Base-by-base conservation (phyloP, 345 rosid species). In the Pseudoturritis turrita region DNA sequence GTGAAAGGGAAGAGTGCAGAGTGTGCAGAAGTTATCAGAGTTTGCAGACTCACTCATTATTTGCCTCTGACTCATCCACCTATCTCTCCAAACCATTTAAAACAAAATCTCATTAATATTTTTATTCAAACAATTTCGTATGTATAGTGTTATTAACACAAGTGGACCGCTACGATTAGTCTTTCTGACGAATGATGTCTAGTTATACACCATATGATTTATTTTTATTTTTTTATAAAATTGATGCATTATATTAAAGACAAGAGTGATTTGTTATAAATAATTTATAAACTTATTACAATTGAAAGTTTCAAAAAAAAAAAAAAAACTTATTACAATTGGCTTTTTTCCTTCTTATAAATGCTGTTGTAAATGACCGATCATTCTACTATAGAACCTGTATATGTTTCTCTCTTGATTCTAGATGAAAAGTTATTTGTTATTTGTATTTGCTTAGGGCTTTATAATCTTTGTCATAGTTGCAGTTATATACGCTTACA, bases 1-100 rank as follows among this genome's bases (percentile, higher is more conserved):
- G 75, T 71, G 75, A 71, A 71, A 60, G 68, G 60, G 40, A 60
- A 70, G 75, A 70, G 51, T 59, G 28, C 74, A 70, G 74, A 59
- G 74, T 26, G 31, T 71, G 68, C 75, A 71, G 68, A 71, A 61
- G 60, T 50, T 49, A 3, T 70, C 75, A 60, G 75, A 60, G 59
- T 50, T 26, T 71, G 68, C 68, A 60, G 75, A 60, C 67, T 71
- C 75, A 60, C 68, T 71, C 75, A 71, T 60, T 71, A 71, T 71
- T 71, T 71, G 41, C 60, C 26, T 43, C 66, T 71, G 35, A 68
- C 74, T 70, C 57, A 55, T 45, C 55, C 41, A 22, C 25, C 23
- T 36, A 33, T 35, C 45, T 63, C 21, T 46, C 35, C 23, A 4
- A 26, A 40, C 14, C 7, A 29, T 14, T 55, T 4, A n/a, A n/a